A percentile compares a stretch with the other conserved stretches of the same genome.
These are phyloP conservation scores for Pythium grandisporangium DNA, from an alignment of 352 stramenopile genomes.

Conservation along the genomic window DNA sequence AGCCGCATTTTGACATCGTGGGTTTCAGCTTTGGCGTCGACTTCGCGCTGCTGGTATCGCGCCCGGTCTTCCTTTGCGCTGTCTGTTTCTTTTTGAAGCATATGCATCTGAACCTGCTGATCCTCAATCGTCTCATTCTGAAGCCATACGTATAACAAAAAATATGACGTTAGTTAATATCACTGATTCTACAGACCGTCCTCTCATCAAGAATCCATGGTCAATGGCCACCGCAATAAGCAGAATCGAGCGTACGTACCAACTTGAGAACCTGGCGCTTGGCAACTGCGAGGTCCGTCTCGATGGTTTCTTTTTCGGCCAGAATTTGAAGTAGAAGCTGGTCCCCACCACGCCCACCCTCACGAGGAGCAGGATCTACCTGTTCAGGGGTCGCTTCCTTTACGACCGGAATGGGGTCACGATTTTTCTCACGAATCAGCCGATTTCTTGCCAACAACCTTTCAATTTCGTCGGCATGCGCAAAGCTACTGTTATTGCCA, in stretches of 20 bases:
- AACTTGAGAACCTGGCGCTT: slow-evolving; percentile 40
- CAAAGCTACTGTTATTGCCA: slow-evolving; percentile 72
- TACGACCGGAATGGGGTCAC: too few species aligned
- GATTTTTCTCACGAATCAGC: slow-evolving; percentile 28
- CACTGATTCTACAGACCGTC: too few species aligned
- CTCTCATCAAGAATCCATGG: too few species aligned
- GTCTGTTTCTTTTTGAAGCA: slow-evolving; percentile 32
- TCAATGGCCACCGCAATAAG: not conserved
- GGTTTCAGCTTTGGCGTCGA: slow-evolving; percentile 37
- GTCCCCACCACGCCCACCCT: too few species aligned
- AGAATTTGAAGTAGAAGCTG: slow-evolving; percentile 57
- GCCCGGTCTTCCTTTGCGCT: slow-evolving; percentile 47
- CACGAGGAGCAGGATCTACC: too few species aligned
- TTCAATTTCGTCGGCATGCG: slow-evolving; percentile 60
- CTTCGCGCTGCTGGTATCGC: slow-evolving; percentile 48
- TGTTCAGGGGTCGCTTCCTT: too few species aligned
- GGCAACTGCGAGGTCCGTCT: slow-evolving; percentile 23
- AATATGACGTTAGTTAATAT: not conserved
- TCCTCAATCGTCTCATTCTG: slow-evolving; percentile 49
- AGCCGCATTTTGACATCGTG: slow-evolving; percentile 61
- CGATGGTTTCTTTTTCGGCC: slow-evolving; percentile 52
- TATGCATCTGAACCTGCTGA: slow-evolving; percentile 28
- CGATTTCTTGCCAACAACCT: slow-evolving; percentile 47
- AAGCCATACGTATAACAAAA: not conserved
- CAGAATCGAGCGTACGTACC: slow-evolving; percentile 9